A percentile compares a stretch with the other conserved stretches of the same genome.
These are phyloP conservation scores for Botrytis sinoallii DNA, from an alignment of 2,329 filamentous ascomycete genomes.

Conservation along the genomic window DNA sequence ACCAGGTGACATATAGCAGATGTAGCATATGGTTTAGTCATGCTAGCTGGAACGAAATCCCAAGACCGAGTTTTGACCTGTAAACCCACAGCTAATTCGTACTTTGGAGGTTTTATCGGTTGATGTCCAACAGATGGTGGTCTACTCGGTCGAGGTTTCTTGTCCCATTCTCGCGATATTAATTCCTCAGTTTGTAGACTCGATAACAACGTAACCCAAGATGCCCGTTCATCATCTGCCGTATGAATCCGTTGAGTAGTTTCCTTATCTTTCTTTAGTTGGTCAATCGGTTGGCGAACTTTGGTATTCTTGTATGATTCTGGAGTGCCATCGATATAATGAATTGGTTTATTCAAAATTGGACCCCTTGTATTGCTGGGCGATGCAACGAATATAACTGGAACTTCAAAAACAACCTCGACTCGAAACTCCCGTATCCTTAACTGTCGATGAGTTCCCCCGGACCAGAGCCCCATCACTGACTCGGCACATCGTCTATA, in stretches of 20 bases:
- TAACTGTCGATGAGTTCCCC: constrained; percentile 36
- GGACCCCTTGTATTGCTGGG: constrained; percentile 34
- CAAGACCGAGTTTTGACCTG: constrained; percentile 39
- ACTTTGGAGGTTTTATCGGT: constrained; percentile 18
- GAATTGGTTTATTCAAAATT: constrained; percentile 27
- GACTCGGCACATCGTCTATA: constrained; percentile 29
- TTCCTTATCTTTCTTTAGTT: constrained; percentile 20
- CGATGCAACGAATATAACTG: constrained; percentile 37
- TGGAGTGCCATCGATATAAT: constrained; percentile 32
- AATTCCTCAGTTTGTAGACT: constrained; percentile 50
- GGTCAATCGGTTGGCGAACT: constrained; percentile 21
- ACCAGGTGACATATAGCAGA: constrained; percentile 39
- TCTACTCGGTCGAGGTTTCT: neutral
- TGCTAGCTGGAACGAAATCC: constrained; percentile 41
- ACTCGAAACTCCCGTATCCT: constrained; percentile 39
- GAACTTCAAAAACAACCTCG: constrained; percentile 41
- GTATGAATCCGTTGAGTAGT: constrained; percentile 44
- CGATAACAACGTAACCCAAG: constrained; percentile 52
- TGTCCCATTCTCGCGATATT: constrained; percentile 46
- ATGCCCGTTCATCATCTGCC: constrained; percentile 54
- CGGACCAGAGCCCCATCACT: constrained; percentile 39
- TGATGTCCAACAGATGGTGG: constrained; percentile 5
- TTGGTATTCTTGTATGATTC: constrained; percentile 30
- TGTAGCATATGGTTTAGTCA: constrained; percentile 39
- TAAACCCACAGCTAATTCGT: constrained; percentile 33